phyloP scores from a whole-genome alignment of 2,329 filamentous ascomycete genomes.

The Fusarium avenaceum region DNA sequence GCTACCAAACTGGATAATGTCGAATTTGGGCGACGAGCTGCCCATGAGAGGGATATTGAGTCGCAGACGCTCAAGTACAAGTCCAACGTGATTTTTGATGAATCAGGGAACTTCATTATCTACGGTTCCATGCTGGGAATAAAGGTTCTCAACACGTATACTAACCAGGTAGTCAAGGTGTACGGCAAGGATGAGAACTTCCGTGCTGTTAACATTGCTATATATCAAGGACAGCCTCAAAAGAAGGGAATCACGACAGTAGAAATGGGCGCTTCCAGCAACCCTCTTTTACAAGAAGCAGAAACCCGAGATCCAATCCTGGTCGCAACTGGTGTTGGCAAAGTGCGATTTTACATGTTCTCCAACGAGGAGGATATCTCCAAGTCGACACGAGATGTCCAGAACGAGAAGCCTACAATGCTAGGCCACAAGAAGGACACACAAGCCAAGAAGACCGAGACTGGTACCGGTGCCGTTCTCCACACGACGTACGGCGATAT shows the following conservation, averaged over 20 bases:
- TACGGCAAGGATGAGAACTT: constrained; percentile 93
- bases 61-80: constrained; percentile 75
- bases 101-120: constrained; percentile 93
- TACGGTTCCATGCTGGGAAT: constrained; percentile 93
- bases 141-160: constrained; percentile 96
- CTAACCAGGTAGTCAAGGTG: constrained; percentile 90
- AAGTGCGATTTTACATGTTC: constrained; percentile 97
- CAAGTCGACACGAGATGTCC: constrained; percentile 88
- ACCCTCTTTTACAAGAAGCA: constrained; percentile 92
- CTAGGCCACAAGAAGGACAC: constrained; percentile 69
- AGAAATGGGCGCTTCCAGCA: constrained; percentile 95
- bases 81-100: constrained; percentile 92
- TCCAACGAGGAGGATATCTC: constrained; percentile 88
- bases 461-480: constrained; percentile 83
- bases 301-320: constrained; percentile 92
- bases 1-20: constrained; percentile 86
- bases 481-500: constrained; percentile 97
- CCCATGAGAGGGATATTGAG: constrained; percentile 88
- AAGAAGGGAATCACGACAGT: constrained; percentile 95
- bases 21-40: constrained; percentile 90
- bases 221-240: constrained; percentile 96
- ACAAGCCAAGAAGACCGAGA: constrained; percentile 72
- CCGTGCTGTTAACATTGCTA: constrained; percentile 81
- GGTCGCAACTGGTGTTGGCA: constrained; percentile 84
- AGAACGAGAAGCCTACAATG: constrained; percentile 90